A percentile compares a stretch with the other conserved stretches of the same genome.
phyloP scores from a whole-genome alignment of 371 early-diverging fungal species.

The Sporodiniella umbellata region DNA sequence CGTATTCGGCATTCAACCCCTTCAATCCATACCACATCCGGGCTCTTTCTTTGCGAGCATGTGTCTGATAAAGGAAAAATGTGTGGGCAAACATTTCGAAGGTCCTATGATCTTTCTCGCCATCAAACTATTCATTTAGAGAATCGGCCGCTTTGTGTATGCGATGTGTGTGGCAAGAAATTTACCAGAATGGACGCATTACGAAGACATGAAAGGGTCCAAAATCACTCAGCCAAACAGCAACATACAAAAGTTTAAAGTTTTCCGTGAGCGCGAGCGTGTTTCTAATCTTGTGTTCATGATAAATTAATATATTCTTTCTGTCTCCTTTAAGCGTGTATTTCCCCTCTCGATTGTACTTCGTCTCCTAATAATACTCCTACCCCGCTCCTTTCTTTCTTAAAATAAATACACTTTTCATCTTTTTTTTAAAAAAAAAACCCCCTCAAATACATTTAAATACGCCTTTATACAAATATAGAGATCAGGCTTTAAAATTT shows the following conservation, averaged over 20 bases:
- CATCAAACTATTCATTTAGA: conserved; percentile 47
- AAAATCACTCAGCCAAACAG: conserved; percentile 23
- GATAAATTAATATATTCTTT: neutral
- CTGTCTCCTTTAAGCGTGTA: conserved; percentile 48
- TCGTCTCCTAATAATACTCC: neutral
- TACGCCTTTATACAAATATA: too few species aligned
- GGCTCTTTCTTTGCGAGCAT: conserved; percentile 33
- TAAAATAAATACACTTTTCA: too few species aligned
- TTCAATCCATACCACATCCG: neutral
- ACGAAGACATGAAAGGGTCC: conserved; percentile 47
- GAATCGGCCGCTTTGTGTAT: conserved; percentile 41
- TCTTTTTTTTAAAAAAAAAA: too few species aligned
- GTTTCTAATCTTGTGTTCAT: neutral
- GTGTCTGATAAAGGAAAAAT: conserved; percentile 18
- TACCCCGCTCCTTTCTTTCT: neutral
- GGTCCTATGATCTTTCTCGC: conserved; percentile 43
- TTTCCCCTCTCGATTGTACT: neutral
- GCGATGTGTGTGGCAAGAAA: conserved; percentile 41
- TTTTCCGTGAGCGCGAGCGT: too few species aligned
- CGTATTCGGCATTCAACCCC: conserved; percentile 1
- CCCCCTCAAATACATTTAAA: too few species aligned
- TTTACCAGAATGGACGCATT: conserved; percentile 50
- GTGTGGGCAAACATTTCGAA: conserved; percentile 42
- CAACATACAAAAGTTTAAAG: neutral
- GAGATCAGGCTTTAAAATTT: too few species aligned